phyloP scores from a whole-genome alignment of 257 asterid genomes.

The Rauvolfia tetraphylla region DNA sequence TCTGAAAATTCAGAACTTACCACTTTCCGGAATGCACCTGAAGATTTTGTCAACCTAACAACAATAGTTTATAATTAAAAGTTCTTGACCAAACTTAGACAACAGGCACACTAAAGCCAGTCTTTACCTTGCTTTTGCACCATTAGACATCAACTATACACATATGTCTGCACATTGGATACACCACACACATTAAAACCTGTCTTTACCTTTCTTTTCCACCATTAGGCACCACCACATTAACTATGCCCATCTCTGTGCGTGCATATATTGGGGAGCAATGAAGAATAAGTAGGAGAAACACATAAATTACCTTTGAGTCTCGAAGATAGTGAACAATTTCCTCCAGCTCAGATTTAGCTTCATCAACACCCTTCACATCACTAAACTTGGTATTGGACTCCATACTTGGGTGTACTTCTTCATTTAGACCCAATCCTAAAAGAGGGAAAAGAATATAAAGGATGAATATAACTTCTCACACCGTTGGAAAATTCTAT shows the following conservation, averaged over 20 bases:
- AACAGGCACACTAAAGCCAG: neutral
- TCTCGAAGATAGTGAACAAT: constrained; percentile 97
- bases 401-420: constrained; percentile 81
- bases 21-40: neutral
- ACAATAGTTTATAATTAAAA: neutral
- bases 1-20: neutral
- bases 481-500: constrained; percentile 9
- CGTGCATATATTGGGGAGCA: neutral
- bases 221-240: neutral
- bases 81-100: neutral
- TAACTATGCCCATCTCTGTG: neutral
- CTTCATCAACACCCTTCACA: constrained; percentile 98
- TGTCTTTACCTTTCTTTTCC: neutral
- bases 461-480: constrained; percentile 13
- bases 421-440: constrained; percentile 92
- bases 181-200: neutral
- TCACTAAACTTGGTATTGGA: constrained; percentile 79
- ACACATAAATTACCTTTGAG: constrained; percentile 62
- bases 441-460: constrained; percentile 15
- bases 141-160: neutral
- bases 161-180: neutral
- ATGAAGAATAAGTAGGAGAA: neutral
- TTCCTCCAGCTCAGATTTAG: constrained; percentile 89
- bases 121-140: neutral
- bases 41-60: neutral